A percentile compares a stretch with the other conserved stretches of the same genome.
Evolutionary conservation across 768 basidiomycete genomes (phyloP).

Genomic region (Fomitopsis pulvina): DNA sequence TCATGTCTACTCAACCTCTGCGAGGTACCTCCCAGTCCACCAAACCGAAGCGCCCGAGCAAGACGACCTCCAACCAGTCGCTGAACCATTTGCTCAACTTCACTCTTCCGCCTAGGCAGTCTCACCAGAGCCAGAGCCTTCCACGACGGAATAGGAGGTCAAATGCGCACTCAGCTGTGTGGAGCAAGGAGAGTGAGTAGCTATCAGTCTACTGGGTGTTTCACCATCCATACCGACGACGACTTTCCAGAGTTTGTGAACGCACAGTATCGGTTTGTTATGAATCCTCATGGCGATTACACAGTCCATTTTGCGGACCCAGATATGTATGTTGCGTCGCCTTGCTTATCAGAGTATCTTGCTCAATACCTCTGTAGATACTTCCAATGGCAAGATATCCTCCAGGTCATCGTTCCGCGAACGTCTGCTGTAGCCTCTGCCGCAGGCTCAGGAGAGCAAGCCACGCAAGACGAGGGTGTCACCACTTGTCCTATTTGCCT

Average conservation of each 20-base stretch:
- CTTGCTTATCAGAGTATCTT: background rate
- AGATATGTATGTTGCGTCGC: slow-evolving; percentile 66
- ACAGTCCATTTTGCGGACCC: slow-evolving; percentile 96
- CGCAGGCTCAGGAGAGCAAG: slow-evolving; percentile 36
- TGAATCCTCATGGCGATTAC: slow-evolving; percentile 89
- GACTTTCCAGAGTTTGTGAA: slow-evolving; percentile 81
- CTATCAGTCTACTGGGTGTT: slow-evolving; percentile 8
- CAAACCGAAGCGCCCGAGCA: slow-evolving; percentile 52
- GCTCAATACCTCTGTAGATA: slow-evolving; percentile 43
- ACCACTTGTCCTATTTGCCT: slow-evolving; percentile 93
- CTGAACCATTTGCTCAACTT: slow-evolving; percentile 92
- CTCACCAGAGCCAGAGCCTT: slow-evolving; percentile 44
- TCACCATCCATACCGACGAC: slow-evolving; percentile 8
- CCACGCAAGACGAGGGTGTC: slow-evolving; percentile 48
- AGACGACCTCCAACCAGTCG: slow-evolving; percentile 63
- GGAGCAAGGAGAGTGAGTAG: slow-evolving; percentile 92
- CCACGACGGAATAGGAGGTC: slow-evolving; percentile 75
- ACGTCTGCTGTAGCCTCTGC: slow-evolving; percentile 68
- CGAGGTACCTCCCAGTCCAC: slow-evolving; percentile 20
- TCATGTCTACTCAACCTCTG: slow-evolving; percentile 15
- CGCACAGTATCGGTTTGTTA: slow-evolving; percentile 92
- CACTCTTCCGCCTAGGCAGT: slow-evolving; percentile 82
- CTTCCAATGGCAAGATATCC: slow-evolving; percentile 93
- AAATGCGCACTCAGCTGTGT: slow-evolving; percentile 55
- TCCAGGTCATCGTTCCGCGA: slow-evolving; percentile 91